Percentiles rank a stretch among this genome's conserved stretches.
These are phyloP conservation scores for Cardamine occulta DNA, from an alignment of 345 rosid species.

Conservation along the genomic window DNA sequence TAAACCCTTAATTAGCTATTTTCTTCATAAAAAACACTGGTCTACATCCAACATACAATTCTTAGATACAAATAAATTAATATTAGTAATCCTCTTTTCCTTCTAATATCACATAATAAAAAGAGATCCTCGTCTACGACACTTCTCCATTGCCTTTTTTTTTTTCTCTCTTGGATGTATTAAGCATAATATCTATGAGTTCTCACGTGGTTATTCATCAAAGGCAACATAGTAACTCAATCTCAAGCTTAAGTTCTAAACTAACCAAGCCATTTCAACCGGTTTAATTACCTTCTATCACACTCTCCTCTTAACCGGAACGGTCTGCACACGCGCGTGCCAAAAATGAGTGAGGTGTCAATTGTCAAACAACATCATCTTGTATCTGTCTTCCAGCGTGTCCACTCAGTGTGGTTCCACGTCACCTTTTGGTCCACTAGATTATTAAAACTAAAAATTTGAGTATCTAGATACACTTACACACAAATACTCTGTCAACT, in stretches of 20 bases:
- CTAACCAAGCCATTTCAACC: slow-evolving; percentile 37
- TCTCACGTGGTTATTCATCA: slow-evolving; percentile 7
- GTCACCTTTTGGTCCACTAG: slow-evolving; percentile 22
- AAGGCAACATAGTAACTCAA: slow-evolving; percentile 3
- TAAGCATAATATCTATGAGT: slow-evolving; percentile 20
- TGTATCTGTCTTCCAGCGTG: slow-evolving; percentile 37
- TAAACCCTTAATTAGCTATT: slow-evolving; percentile 7
- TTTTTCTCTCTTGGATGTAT: background rate
- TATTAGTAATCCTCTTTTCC: background rate
- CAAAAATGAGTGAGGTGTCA: background rate
- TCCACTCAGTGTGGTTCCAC: slow-evolving; percentile 31
- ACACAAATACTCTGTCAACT: background rate
- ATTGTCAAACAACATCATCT: background rate
- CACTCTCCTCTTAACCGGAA: slow-evolving; percentile 11
- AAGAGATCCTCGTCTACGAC: background rate
- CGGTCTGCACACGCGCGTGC: background rate
- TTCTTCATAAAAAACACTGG: background rate
- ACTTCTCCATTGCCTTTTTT: background rate
- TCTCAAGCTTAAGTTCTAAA: slow-evolving; percentile 15
- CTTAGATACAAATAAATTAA: background rate
- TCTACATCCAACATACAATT: slow-evolving; percentile 5
- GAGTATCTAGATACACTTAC: background rate
- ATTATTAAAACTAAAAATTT: background rate
- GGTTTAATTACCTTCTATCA: background rate
- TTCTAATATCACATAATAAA: slow-evolving; percentile 3